Evolutionary conservation across 768 basidiomycete species (phyloP).

Genomic region (Fomitopsis pulvina): DNA sequence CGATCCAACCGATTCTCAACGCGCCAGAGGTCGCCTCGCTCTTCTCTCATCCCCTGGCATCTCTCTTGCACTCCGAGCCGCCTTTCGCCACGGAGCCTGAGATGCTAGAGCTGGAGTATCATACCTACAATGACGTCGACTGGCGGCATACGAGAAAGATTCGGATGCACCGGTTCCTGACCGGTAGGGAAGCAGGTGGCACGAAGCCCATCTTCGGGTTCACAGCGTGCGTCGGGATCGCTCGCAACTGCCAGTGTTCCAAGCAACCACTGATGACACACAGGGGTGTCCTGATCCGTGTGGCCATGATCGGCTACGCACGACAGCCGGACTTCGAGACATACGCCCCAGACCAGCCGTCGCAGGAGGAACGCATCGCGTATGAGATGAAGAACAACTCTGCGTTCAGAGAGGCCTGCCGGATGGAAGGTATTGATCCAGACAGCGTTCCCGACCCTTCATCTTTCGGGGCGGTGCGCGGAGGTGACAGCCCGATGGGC

Average conservation of each 20-base stretch:
- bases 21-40: constrained; percentile 69
- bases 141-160: constrained; percentile 36
- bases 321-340: constrained; percentile 39
- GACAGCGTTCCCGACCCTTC: constrained; percentile 14
- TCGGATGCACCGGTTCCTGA: constrained; percentile 76
- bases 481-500: neutral
- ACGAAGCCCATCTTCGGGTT: constrained; percentile 87
- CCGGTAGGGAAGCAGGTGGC: constrained; percentile 78
- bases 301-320: constrained; percentile 43
- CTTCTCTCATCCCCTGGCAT: constrained; percentile 78
- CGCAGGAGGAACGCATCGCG: constrained; percentile 35
- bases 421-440: constrained; percentile 21
- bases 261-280: neutral
- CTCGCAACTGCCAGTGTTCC: neutral
- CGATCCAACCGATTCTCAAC: constrained; percentile 78
- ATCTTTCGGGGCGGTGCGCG: neutral
- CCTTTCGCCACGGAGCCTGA: constrained; percentile 52
- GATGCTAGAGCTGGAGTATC: constrained; percentile 52
- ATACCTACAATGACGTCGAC: constrained; percentile 50
- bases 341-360: constrained; percentile 36
- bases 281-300: constrained; percentile 46
- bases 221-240: constrained; percentile 58
- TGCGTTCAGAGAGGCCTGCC: constrained; percentile 19
- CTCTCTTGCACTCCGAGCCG: constrained; percentile 59
- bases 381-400: constrained; percentile 29